Percentiles rank a stretch among this genome's conserved stretches.
phyloP scores from a whole-genome alignment of 2,329 filamentous ascomycete genomes.

The Phialophora expanda region DNA sequence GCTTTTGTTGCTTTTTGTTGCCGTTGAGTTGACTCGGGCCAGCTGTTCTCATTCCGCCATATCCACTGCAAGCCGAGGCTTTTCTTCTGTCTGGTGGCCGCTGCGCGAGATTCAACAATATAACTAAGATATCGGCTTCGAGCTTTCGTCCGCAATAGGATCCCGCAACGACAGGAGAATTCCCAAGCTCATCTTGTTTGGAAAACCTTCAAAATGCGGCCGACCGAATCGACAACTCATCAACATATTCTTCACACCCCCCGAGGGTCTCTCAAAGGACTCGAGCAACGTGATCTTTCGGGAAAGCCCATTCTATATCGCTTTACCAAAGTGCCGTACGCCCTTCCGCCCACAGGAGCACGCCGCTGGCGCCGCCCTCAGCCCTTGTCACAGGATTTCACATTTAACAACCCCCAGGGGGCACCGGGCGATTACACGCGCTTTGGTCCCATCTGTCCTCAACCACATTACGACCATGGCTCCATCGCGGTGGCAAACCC shows the following conservation, averaged over 20 bases:
- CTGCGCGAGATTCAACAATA: background rate
- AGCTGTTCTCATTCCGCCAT: background rate
- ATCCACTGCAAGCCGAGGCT: background rate
- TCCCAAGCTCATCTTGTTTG: background rate
- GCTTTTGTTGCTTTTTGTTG: constrained; percentile 2
- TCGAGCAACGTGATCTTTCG: constrained; percentile 31
- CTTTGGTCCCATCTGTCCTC: constrained; percentile 50
- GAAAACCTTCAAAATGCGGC: constrained; percentile 29
- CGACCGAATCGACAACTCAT: constrained; percentile 34
- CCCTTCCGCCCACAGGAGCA: constrained; percentile 47
- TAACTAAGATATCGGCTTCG: background rate
- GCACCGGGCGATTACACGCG: constrained; percentile 47
- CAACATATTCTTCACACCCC: constrained; percentile 35
- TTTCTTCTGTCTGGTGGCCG: background rate
- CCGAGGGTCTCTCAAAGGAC: constrained; percentile 34
- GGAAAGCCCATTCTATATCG: constrained; percentile 40
- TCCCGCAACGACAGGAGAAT: background rate
- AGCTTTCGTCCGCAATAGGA: background rate
- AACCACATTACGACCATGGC: constrained; percentile 43
- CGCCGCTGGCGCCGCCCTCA: constrained; percentile 49
- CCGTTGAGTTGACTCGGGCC: constrained; percentile 1
- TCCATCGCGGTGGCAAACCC: constrained; percentile 39
- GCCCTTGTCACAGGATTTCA: constrained; percentile 42
- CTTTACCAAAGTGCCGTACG: constrained; percentile 49
- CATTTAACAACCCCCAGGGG: constrained; percentile 40